Conservation (phyloP, 2,329 filamentous ascomycete species). For the Trichothecium sympodiale region DNA sequence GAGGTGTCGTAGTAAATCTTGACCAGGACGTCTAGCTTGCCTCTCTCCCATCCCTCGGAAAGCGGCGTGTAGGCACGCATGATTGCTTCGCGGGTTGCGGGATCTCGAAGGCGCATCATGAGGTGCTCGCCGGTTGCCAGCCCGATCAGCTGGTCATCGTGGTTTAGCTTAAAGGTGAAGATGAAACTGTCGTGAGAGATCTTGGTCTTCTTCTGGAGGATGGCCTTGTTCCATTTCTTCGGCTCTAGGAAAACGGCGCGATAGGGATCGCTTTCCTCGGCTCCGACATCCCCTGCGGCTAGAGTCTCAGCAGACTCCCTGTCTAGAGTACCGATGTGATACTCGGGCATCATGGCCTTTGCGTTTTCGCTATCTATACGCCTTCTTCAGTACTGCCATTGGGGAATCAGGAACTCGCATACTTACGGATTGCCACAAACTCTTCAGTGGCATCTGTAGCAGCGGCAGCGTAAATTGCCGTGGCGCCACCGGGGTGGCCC, state of each 20-base stretch:
- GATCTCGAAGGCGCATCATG: slow-evolving; percentile 70
- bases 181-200: slow-evolving; percentile 71
- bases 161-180: slow-evolving; percentile 71
- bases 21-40: slow-evolving; percentile 62
- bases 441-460: slow-evolving; percentile 76
- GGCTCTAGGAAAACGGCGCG: slow-evolving; percentile 59
- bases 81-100: slow-evolving; percentile 57
- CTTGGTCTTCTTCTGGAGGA: slow-evolving; percentile 54
- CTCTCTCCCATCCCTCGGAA: slow-evolving; percentile 48
- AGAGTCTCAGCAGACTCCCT: slow-evolving; percentile 43
- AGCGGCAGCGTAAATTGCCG: slow-evolving; percentile 75
- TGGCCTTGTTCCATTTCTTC: slow-evolving; percentile 62
- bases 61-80: slow-evolving; percentile 84
- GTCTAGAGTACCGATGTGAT: slow-evolving; percentile 74
- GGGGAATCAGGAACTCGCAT: not conserved
- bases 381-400: not conserved
- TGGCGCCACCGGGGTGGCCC: slow-evolving; percentile 74
- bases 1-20: slow-evolving; percentile 66
- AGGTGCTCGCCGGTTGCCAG: slow-evolving; percentile 79
- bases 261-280: slow-evolving; percentile 24
- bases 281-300: slow-evolving; percentile 20
- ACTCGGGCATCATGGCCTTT: slow-evolving; percentile 76
- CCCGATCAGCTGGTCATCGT: slow-evolving; percentile 58
- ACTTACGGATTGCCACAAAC: slow-evolving; percentile 82
- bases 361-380: slow-evolving; percentile 84